Evolutionary conservation across 2,329 filamentous ascomycete species (phyloP).

Genomic region (Phyllosticta citriasiana): DNA sequence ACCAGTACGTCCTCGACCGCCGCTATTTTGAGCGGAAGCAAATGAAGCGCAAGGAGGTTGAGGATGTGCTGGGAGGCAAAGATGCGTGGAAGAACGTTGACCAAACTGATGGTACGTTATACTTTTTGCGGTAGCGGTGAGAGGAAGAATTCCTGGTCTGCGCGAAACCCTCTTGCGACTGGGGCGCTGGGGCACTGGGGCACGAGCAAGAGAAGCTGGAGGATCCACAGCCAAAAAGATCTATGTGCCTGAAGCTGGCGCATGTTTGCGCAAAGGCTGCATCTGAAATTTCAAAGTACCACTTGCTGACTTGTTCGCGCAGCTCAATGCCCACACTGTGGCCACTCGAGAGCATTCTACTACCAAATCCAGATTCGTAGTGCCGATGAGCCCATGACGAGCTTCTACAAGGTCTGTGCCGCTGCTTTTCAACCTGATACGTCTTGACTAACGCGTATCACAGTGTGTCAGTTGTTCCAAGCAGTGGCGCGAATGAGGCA

Average conservation of each 20-base stretch:
- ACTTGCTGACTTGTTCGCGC: conserved; percentile 1
- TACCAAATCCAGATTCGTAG: conserved; percentile 96
- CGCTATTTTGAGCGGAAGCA: conserved; percentile 70
- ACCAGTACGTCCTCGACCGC: conserved; percentile 72
- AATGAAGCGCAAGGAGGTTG: conserved; percentile 77
- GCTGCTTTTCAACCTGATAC: neutral
- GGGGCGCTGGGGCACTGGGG: neutral
- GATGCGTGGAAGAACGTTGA: conserved; percentile 88
- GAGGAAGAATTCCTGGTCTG: too few species aligned
- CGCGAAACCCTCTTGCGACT: neutral
- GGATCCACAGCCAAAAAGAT: neutral
- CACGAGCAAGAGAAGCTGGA: neutral
- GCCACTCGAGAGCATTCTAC: conserved; percentile 79
- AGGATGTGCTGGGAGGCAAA: conserved; percentile 81
- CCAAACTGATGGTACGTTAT: conserved; percentile 51
- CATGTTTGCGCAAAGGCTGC: conserved; percentile 1
- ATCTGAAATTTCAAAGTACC: neutral
- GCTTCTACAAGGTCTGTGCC: conserved; percentile 68
- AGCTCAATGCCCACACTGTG: conserved; percentile 80
- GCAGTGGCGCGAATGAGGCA: conserved; percentile 33
- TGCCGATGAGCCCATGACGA: conserved; percentile 97
- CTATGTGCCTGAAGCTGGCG: neutral
- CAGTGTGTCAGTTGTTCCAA: conserved; percentile 34
- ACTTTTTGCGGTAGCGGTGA: neutral
- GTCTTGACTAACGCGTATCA: conserved; percentile 5